Evolutionary conservation across 2,329 filamentous ascomycete genomes (phyloP).

Genomic region (Cytospora leucostoma): DNA sequence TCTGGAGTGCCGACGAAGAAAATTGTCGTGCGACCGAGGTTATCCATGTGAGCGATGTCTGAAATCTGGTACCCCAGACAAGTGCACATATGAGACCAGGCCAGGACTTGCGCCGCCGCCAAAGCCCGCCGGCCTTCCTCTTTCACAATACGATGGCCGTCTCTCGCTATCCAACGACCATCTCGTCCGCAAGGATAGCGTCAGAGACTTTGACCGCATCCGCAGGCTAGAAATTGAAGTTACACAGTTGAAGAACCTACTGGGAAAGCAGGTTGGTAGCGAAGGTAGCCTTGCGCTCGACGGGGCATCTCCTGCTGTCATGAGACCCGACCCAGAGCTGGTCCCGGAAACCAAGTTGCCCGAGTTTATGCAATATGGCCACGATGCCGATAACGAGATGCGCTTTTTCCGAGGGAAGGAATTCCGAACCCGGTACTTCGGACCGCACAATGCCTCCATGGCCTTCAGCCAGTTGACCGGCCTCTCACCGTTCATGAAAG

Average conservation of each 20-base stretch:
- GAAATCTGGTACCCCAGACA: constrained; percentile 61
- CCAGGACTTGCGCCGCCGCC: constrained; percentile 41
- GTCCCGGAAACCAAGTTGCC: constrained; percentile 32
- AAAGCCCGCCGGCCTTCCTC: constrained; percentile 53
- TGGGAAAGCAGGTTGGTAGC: constrained; percentile 44
- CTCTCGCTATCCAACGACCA: constrained; percentile 45
- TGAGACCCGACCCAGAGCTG: constrained; percentile 29
- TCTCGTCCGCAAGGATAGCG: constrained; percentile 41
- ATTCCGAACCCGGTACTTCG: constrained; percentile 62
- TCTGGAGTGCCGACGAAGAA: constrained; percentile 61
- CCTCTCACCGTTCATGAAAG: constrained; percentile 61
- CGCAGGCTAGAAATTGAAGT: constrained; percentile 61
- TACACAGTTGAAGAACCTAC: constrained; percentile 55
- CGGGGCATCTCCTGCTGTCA: constrained; percentile 29
- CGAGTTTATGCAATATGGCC: constrained; percentile 37
- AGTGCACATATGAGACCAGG: constrained; percentile 59
- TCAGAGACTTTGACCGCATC: constrained; percentile 59
- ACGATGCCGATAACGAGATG: constrained; percentile 48
- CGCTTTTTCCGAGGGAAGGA: constrained; percentile 61
- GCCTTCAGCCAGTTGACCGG: constrained; percentile 58
- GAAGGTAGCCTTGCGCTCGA: constrained; percentile 32
- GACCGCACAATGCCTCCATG: constrained; percentile 62
- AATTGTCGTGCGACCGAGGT: constrained; percentile 63
- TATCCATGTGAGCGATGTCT: constrained; percentile 63
- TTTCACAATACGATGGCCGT: constrained; percentile 47